Evolutionary conservation across 345 rosid genomes (phyloP), one percentile per base, ranked within the genome.

Genomic region (Trapa bicornis): DNA sequence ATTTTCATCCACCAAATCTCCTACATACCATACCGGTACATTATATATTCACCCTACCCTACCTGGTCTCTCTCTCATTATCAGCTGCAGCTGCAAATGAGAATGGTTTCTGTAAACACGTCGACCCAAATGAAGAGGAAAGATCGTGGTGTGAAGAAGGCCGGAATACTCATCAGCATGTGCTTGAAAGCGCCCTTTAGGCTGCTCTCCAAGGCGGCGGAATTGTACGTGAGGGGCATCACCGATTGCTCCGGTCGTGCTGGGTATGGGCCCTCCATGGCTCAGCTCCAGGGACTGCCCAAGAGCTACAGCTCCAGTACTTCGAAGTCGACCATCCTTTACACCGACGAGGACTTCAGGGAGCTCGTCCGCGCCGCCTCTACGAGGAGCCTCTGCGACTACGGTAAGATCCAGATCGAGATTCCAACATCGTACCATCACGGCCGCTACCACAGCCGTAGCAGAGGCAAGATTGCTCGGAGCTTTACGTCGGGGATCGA

Each of bases 321-420:
- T 1, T 33, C 42, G 17, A 16, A 41, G 50, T 65, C 67, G 29
- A 16, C 38, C 10, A 32, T 61, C 70, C 38, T 58, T n/a, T 0
- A 33, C 64, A 12, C 57, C 52, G 42, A 73, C 2, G 76, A 73
- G 57, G 76, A 73, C 35, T n/a, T 68, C 3, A 43, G 72, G 54
- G 72, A 68, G 58, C 76, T 73, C 61, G 29, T 73, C 32, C 65
- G 72, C 68, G 61, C 68, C 29, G 62, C 76, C 36, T 73, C 76
- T 16, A 54, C 65, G 16, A 37, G 65, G 65, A 61, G 52, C 53
- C 66, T 48, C 45, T 15, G 39, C 0, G 65, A 64, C 12, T 42
- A 6, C 6, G 16, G 17, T 14, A 42, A 32, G 37, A 32, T 29
- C 62, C 7, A n/a, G 62, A 37, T 58, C 37, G 62, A 58, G 10